Evolutionary conservation across 768 basidiomycete species (phyloP).

Genomic region (Mycena indigotica): DNA sequence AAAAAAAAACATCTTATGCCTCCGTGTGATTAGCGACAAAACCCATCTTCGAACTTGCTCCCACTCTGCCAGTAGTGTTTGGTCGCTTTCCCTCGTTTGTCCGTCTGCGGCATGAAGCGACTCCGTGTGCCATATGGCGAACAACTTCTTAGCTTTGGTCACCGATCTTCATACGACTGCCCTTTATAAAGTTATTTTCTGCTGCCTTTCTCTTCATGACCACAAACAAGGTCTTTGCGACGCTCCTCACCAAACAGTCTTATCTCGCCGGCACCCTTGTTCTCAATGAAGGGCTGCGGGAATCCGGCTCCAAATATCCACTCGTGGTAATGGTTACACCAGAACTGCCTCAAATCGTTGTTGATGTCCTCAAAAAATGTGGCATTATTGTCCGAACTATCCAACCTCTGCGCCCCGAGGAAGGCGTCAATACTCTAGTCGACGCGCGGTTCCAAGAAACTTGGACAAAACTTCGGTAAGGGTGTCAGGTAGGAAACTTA

Average conservation of each 20-base stretch:
- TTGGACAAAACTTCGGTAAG: conserved; percentile 68
- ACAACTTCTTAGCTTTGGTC: not conserved
- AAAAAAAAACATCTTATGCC: not conserved
- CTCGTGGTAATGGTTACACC: conserved; percentile 78
- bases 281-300: conserved; percentile 54
- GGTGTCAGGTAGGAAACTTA: not conserved
- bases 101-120: not conserved
- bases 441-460: conserved; percentile 66
- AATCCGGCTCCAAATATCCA: conserved; percentile 67
- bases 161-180: conserved; percentile 5
- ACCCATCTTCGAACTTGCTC: not conserved
- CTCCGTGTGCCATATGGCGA: not conserved
- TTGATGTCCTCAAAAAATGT: conserved; percentile 51
- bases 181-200: no score
- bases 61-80: not conserved
- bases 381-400: conserved; percentile 63
- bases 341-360: conserved; percentile 51
- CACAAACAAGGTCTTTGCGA: conserved; percentile 71
- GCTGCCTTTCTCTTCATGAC: no score
- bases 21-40: not conserved
- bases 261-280: conserved; percentile 70
- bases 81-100: not conserved
- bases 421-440: conserved; percentile 42
- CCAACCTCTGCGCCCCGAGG: conserved; percentile 54
- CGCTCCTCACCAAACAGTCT: conserved; percentile 73